These are phyloP conservation scores for Sporothrix schenckii DNA, from an alignment of 2,329 filamentous ascomycete species.

Conservation along the genomic window DNA sequence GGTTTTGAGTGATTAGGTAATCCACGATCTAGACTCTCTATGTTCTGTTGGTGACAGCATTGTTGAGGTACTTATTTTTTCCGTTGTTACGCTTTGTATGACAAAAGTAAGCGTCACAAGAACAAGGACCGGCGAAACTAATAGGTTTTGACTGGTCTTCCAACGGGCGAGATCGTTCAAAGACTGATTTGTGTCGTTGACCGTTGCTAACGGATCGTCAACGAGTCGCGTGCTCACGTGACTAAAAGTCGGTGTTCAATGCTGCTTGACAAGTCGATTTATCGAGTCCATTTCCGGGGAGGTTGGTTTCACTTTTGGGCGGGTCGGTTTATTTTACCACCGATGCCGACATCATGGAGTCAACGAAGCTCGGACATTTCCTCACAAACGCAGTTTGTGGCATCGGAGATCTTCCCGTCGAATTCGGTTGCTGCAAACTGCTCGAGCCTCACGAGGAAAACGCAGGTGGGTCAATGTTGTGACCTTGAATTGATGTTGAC, in stretches of 20 bases:
- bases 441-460: not conserved
- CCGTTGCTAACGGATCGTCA: slow-evolving; percentile 7
- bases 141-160: not conserved
- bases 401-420: not conserved
- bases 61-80: not conserved
- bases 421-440: not conserved
- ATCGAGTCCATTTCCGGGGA: not conserved
- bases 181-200: not conserved
- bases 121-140: not conserved
- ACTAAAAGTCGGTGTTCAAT: not conserved
- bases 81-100: not conserved
- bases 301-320: too few relatives aligned
- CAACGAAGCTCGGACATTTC: not conserved
- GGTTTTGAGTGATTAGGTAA: slow-evolving; percentile 5
- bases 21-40: not conserved
- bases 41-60: not conserved
- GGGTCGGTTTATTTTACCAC: not conserved
- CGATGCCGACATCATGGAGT: not conserved
- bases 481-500: not conserved
- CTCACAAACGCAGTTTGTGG: not conserved
- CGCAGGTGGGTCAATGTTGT: not conserved
- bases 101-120: not conserved
- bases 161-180: not conserved
- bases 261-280: not conserved
- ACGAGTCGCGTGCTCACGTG: slow-evolving; percentile 16